phyloP scores from a whole-genome alignment of 2,329 filamentous ascomycete genomes.

The Colletotrichum eleusines region DNA sequence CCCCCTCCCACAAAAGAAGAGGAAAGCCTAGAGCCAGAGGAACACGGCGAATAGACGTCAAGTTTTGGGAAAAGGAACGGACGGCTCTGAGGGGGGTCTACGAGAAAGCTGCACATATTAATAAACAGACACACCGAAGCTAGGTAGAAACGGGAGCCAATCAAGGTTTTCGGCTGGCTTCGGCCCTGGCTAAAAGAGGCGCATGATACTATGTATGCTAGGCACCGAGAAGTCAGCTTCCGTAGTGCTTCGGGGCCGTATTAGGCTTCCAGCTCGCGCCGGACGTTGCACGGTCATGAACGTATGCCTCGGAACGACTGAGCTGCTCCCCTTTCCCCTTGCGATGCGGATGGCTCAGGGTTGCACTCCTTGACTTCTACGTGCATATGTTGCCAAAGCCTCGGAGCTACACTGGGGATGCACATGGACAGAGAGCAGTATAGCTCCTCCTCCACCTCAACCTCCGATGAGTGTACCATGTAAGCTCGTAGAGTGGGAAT shows the following conservation, averaged over 20 bases:
- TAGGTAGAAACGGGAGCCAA: background rate
- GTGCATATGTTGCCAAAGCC: conserved; percentile 14
- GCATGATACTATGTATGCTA: background rate
- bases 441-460: too few relatives aligned
- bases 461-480: too few relatives aligned
- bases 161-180: background rate
- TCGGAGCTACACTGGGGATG: background rate
- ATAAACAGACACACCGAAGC: background rate
- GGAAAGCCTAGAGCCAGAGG: background rate
- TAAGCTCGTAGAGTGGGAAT: conserved; percentile 27
- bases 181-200: background rate
- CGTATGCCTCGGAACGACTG: conserved; percentile 22
- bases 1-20: background rate
- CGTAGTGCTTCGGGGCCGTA: conserved; percentile 11
- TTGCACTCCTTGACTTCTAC: background rate
- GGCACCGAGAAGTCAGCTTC: conserved; percentile 13
- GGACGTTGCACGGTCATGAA: background rate
- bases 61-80: conserved; percentile 14
- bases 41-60: background rate
- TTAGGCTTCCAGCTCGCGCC: conserved; percentile 31
- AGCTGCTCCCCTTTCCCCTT: background rate
- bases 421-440: too few relatives aligned
- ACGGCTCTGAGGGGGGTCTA: too few relatives aligned
- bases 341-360: background rate
- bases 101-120: conserved; percentile 9